Evolutionary conservation across 139 green algal genomes (phyloP), one percentile per base, ranked within the genome.

Genomic region (Closterium sp.): DNA sequence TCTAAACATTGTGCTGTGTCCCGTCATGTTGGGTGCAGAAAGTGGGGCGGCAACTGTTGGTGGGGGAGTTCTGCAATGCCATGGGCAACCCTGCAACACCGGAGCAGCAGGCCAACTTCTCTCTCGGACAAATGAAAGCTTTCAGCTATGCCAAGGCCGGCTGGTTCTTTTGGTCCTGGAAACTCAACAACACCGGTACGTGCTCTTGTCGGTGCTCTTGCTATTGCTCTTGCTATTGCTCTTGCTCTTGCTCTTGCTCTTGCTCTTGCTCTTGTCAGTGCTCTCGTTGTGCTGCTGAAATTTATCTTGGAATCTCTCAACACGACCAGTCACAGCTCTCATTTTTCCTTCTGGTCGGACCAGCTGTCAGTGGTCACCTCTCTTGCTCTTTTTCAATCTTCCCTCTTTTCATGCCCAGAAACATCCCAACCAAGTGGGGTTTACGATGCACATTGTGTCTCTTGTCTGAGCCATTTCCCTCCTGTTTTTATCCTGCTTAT

Each of bases 101-200:
- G 17, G 85, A 87, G 28, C 28, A 91, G n/a, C 89, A 91, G 89
- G 29, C 24, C 28, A 32, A 32, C 11, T 91, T 38, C 70, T 86
- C 30, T 4, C 70, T 86, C 29, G 89, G 29, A 10, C 89, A 91
- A 30, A 32, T 91, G 70, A 50, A 86, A 10, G 88, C 89, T 5
- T 86, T 91, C 22, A 42, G 29, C 29, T 9, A 89, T 9, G 89
- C 89, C 29, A 86, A 86, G 70, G 70, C 29, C 2, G 89, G 89
- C 70, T 91, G 89, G 89, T 91, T 91, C 70, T 91, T 91, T 30
- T 91, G 89, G 89, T 89, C 89, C 29, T 42, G 27, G 29, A 91
- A 86, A 86, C 70, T 88, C 70, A 86, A 86, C 70, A 87, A 9
- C 85, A 87, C n/a, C 9, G 85, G 85, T 87, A 22, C 24, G 85